Base-by-base conservation (phyloP, 192 early-diverging fungal genomes). In the Coemansia sp. region DNA sequence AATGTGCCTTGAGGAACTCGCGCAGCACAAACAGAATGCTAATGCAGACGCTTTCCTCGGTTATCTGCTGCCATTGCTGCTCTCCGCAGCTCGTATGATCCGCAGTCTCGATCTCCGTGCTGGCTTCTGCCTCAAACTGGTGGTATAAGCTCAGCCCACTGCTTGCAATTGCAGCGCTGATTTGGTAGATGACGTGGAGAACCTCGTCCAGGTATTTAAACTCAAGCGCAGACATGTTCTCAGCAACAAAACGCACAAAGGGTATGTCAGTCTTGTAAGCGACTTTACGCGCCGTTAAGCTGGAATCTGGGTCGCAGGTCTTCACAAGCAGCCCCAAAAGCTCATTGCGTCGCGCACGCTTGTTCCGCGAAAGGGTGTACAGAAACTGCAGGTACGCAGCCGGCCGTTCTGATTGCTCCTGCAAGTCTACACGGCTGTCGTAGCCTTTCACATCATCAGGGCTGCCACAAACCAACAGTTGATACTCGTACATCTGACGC, bases 141-240 rank as follows among this genome's bases (percentile, higher is more conserved):
- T 85, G 85, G 5, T 83, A 68, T 6, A 90, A 50, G 58, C 83
- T 86, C 42, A 88, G 84, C 22, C 89, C 94, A 3, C 85, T 76
- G 20, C 91, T 86, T 1, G 93, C 88, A 30, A 95, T 78, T 3
- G 91, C 75, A 19, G 92, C 80, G 72, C 90, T 87, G 52, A 90
- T 84, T 55, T 87, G 84, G 74, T 92, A 88, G 11, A 92, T 80
- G 5, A 95, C 84, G 53, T 84, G 82, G 22, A 94, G 66, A 17
- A 95, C 85, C 78, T 98, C 96, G 36, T 94, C 95, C 42, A 86
- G 76, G 14, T 85, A 86, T 68, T 89, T 90, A 70, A 88, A 95
- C 57, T 94, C 86, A 9, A 98, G 73, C 2, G 88, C 80, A 0
- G 94, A 86, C 24, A 96, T 64, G 71, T 89, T 94, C 59, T 96